Base-by-base conservation (phyloP, 116 monocot species). In the Zostera marina region DNA sequence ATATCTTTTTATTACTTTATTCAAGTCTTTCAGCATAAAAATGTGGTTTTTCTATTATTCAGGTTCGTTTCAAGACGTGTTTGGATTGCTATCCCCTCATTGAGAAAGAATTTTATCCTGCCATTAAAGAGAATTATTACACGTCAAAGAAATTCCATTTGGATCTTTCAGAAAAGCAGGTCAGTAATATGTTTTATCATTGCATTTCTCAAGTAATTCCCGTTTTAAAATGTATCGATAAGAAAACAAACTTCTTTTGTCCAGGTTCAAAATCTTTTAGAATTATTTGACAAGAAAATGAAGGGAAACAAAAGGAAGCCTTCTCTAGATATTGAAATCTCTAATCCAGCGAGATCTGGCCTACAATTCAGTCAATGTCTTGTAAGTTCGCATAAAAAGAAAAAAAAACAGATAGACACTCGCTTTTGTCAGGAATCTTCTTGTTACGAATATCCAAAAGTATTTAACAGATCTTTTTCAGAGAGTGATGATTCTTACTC, bases 41-140 rank as follows among this genome's bases (percentile, higher is more conserved):
- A 32, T 61, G 22, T 22, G 9, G 3, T 47, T 10, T 63, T 51
- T 10, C 16, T 53, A 32, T n/a, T 52, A 60, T 2, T 41, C 47
- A 89, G 88, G 60, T 83, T 73, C 71, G 63, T 63, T 83, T 80
- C 71, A 70, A 62, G 68, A 70, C 56, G 22, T 64, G 75, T 41
- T 89, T 77, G 80, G 42, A 53, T 14, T 83, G 88, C 55, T 39
- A 71, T 22, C 88, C 88, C 5, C 63, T 89, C 4, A 21, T 13
- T 69, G 88, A 80, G 58, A 61, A 66, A 58, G 80, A 83, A 67
- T 89, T 89, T 55, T 23, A 47, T 76, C 64, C 61, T 73, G 80
- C 77, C 62, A 80, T 88, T 11, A 60, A 54, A 32, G 83, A 83
- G 5, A 83, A 89, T 56, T 83, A 80, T 47, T 83, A 49, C 61